phyloP scores from a whole-genome alignment of 2,329 filamentous ascomycete species.

The Rhynchosporium secalis region DNA sequence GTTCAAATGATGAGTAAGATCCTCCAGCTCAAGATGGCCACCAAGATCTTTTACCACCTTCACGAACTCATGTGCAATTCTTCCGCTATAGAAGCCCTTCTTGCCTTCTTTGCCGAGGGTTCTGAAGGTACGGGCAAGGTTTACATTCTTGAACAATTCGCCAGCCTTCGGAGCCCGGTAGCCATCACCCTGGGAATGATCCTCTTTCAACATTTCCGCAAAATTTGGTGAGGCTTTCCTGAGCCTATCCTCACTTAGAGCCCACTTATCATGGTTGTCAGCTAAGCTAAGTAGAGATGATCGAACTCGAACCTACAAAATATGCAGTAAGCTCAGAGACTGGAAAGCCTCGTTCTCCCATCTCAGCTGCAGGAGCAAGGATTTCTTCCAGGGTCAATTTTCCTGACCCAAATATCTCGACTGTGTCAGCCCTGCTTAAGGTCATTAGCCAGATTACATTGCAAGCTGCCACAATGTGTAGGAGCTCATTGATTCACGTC shows the following conservation, averaged over 20 bases:
- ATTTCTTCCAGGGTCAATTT: slow-evolving; percentile 78
- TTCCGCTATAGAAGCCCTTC: slow-evolving; percentile 84
- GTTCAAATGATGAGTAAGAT: slow-evolving; percentile 74
- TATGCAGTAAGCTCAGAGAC: slow-evolving; percentile 67
- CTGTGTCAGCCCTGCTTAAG: slow-evolving; percentile 62
- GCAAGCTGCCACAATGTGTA: background rate
- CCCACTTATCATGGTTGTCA: background rate
- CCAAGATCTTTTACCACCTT: slow-evolving; percentile 74
- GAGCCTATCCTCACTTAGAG: slow-evolving; percentile 7
- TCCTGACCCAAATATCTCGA: slow-evolving; percentile 85
- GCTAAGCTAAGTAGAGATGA: background rate
- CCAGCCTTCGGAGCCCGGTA: slow-evolving; percentile 74
- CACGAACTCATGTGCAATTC: slow-evolving; percentile 77
- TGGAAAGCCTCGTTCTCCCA: slow-evolving; percentile 86
- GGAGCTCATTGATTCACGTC: background rate
- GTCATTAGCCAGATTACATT: background rate
- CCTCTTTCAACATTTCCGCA: slow-evolving; percentile 81
- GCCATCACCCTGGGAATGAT: slow-evolving; percentile 65
- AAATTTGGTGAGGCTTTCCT: slow-evolving; percentile 80
- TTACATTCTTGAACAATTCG: slow-evolving; percentile 85
- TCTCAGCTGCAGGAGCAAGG: slow-evolving; percentile 75
- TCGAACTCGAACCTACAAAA: slow-evolving; percentile 27
- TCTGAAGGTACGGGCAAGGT: slow-evolving; percentile 78
- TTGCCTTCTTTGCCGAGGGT: slow-evolving; percentile 79
- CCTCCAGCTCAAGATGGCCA: slow-evolving; percentile 74